These are phyloP conservation scores for Anethum foeniculum DNA, from an alignment of 140 eudicot species.

Conservation along the genomic window DNA sequence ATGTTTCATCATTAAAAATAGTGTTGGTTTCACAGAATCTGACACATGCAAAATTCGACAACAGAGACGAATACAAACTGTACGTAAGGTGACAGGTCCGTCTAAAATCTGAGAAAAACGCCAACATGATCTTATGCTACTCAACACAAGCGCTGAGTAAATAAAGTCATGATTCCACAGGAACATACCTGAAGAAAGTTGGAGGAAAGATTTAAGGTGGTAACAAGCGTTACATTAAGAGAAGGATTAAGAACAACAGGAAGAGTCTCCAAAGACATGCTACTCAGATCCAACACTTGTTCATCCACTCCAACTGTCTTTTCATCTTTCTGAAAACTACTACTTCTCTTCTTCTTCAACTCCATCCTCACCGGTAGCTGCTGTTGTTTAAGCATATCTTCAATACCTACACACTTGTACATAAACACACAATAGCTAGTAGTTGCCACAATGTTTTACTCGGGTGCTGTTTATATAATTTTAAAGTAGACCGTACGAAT, in stretches of 20 bases:
- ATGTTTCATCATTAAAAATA: no score
- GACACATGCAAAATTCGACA: neutral
- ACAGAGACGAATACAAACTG: neutral
- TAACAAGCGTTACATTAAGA: constrained; percentile 40
- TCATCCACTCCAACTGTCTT: constrained; percentile 10
- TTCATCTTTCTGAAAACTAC: neutral
- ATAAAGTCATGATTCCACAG: neutral
- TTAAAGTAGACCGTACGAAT: neutral
- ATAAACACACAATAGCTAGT: neutral
- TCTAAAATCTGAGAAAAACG: no score
- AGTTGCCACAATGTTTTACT: neutral
- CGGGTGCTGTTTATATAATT: neutral
- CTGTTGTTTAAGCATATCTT: constrained; percentile 4
- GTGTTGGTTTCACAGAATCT: no score
- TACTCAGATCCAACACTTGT: constrained; percentile 58
- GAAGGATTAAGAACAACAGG: constrained; percentile 33
- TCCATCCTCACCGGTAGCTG: neutral
- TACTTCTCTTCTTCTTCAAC: neutral
- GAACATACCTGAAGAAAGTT: constrained; percentile 65
- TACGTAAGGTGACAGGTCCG: no score
- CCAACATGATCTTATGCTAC: no score
- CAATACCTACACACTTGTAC: neutral
- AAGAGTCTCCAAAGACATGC: constrained; percentile 50
- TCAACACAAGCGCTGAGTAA: no score
- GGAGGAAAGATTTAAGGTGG: constrained; percentile 55